These are phyloP conservation scores for Daldinia caldariorum DNA, from an alignment of 495 filamentous ascomycete species.

Conservation along the genomic window DNA sequence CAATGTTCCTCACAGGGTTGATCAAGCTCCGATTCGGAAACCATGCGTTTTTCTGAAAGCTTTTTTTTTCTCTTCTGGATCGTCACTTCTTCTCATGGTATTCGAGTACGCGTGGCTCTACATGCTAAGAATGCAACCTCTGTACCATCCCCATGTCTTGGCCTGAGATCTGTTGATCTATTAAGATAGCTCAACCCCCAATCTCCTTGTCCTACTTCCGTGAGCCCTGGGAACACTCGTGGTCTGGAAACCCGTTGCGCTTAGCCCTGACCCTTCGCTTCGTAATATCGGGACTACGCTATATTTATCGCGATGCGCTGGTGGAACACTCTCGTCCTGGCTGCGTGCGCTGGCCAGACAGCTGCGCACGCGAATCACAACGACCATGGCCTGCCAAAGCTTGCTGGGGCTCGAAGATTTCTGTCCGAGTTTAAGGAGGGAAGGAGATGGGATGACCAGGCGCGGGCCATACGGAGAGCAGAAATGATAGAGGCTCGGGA, in stretches of 20 bases:
- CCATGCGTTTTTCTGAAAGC: constrained; percentile 24
- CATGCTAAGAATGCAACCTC: constrained; percentile 19
- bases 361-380: constrained; percentile 45
- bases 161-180: constrained; percentile 19
- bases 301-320: constrained; percentile 40
- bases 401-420: constrained; percentile 51
- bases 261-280: constrained; percentile 35
- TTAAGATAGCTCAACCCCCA: constrained; percentile 5
- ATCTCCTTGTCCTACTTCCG: constrained; percentile 2
- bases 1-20: constrained; percentile 33
- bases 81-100: constrained; percentile 3
- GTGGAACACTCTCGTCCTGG: constrained; percentile 44
- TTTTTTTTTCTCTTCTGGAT: constrained; percentile 13
- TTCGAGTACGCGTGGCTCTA: constrained; percentile 36
- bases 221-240: background rate
- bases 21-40: constrained; percentile 31
- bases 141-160: constrained; percentile 7
- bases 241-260: constrained; percentile 17
- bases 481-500: constrained; percentile 18
- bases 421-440: constrained; percentile 46
- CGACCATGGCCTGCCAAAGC: constrained; percentile 44
- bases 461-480: constrained; percentile 17
- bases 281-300: constrained; percentile 18
- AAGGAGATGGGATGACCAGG: constrained; percentile 39
- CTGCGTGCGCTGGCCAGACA: constrained; percentile 40